Evolutionary conservation across 1,284 basidiomycete genomes (phyloP).

Genomic region (Blastosporella zonata): DNA sequence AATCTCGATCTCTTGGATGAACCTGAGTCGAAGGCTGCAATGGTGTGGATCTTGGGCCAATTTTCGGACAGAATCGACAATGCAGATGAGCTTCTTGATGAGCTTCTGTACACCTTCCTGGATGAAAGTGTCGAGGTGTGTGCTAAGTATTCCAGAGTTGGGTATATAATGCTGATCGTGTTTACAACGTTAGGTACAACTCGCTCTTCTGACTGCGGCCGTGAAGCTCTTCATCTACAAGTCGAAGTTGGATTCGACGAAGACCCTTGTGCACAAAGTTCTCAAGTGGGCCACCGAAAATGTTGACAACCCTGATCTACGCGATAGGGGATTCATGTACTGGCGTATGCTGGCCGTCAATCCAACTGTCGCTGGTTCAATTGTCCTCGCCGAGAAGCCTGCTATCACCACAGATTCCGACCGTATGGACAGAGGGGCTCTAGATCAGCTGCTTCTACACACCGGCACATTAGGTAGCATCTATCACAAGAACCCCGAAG

Average conservation of each 20-base stretch:
- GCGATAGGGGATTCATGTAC: conserved; percentile 99
- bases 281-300: conserved; percentile 98
- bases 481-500: conserved; percentile 88
- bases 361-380: conserved; percentile 83
- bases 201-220: conserved; percentile 90
- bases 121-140: conserved; percentile 88
- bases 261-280: conserved; percentile 91
- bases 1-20: conserved; percentile 93
- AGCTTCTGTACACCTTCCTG: conserved; percentile 87
- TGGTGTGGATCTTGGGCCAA: conserved; percentile 99
- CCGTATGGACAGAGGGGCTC: conserved; percentile 91
- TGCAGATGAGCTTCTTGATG: conserved; percentile 92
- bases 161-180: background rate
- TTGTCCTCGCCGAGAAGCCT: conserved; percentile 94
- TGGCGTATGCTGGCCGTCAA: conserved; percentile 97
- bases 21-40: conserved; percentile 93
- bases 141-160: background rate
- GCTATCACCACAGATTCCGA: conserved; percentile 98
- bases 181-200: conserved; percentile 71
- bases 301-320: conserved; percentile 94
- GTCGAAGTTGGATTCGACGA: conserved; percentile 77
- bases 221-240: conserved; percentile 98
- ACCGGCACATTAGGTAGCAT: conserved; percentile 84
- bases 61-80: conserved; percentile 97
- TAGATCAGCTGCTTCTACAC: conserved; percentile 85